Percentiles rank a stretch among this genome's conserved stretches.
Conservation (phyloP, 495 filamentous ascomycete species). For the Astrothelium macrocarpum region DNA sequence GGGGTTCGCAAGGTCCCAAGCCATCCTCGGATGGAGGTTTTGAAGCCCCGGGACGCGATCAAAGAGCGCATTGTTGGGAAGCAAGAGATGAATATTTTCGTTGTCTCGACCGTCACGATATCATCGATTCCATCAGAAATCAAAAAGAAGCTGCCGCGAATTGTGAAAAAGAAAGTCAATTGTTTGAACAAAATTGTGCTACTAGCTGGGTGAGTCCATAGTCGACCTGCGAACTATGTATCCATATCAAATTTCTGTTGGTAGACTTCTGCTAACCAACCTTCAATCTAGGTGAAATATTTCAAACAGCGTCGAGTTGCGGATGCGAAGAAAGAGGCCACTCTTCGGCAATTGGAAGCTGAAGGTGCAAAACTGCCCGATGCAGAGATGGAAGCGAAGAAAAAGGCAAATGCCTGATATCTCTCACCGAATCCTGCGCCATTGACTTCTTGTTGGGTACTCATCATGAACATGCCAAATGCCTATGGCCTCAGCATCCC, state of each 20-base stretch:
- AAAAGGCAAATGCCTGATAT: conserved; percentile 13
- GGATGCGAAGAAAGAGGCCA: conserved; percentile 74
- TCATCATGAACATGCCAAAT: background rate
- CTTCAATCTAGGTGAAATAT: conserved; percentile 66
- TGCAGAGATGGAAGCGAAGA: background rate
- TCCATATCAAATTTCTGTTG: conserved; percentile 10
- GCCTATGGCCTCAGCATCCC: background rate
- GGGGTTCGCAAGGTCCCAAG: conserved; percentile 41
- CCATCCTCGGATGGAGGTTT: conserved; percentile 49
- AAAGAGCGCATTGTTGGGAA: conserved; percentile 76
- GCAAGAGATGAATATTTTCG: conserved; percentile 75
- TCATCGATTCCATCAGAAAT: conserved; percentile 75
- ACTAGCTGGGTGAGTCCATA: conserved; percentile 60
- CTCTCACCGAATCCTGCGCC: background rate
- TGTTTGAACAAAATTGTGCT: conserved; percentile 69
- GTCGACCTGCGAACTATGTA: background rate
- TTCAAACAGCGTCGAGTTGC: conserved; percentile 94
- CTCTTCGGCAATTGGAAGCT: conserved; percentile 64
- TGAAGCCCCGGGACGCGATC: conserved; percentile 65
- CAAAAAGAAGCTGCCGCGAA: conserved; percentile 51
- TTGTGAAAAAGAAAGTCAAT: conserved; percentile 55
- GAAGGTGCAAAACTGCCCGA: conserved; percentile 53
- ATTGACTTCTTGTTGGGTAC: background rate
- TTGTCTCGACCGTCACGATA: conserved; percentile 71
- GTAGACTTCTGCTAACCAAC: conserved; percentile 2